These are phyloP conservation scores for Osmanthus fragrans DNA, from an alignment of 257 asterid genomes.

Conservation along the genomic window DNA sequence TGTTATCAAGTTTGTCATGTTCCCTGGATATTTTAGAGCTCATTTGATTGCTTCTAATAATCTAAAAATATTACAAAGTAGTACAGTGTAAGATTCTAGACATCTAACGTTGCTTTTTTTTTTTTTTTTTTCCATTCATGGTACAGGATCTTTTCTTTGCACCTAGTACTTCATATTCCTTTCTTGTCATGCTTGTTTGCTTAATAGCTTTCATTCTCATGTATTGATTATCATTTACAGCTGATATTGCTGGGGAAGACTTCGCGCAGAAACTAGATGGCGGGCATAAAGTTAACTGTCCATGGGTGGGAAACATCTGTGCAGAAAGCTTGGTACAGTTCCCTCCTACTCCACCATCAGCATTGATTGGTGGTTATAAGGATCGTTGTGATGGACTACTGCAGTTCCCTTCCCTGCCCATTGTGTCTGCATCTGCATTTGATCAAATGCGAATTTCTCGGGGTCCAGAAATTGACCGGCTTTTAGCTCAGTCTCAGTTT, in stretches of 20 bases:
- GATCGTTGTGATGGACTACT: constrained; percentile 97
- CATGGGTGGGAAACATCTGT: constrained; percentile 94
- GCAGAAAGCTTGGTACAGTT: constrained; percentile 97
- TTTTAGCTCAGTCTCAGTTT: constrained; percentile 69
- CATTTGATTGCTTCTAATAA: constrained; percentile 6
- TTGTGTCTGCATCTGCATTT: constrained; percentile 73
- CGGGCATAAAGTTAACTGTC: constrained; percentile 75
- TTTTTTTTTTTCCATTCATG: background rate
- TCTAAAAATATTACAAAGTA: background rate
- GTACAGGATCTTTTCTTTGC: background rate
- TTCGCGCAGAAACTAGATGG: constrained; percentile 76
- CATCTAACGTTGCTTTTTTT: background rate
- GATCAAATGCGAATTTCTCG: constrained; percentile 75
- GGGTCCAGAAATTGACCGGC: constrained; percentile 82
- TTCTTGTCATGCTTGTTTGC: constrained; percentile 22
- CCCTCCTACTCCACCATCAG: constrained; percentile 99
- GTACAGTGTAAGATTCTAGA: background rate
- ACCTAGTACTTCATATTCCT: constrained; percentile 21
- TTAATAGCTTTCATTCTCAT: constrained; percentile 23
- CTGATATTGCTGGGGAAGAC: constrained; percentile 74
- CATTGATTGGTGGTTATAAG: constrained; percentile 94
- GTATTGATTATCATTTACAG: constrained; percentile 42
- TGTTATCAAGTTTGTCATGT: constrained; percentile 3
- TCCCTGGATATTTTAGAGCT: background rate
- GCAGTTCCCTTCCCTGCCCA: constrained; percentile 91